Conservation (phyloP, 1,284 basidiomycete species). For the Sparassis latifolia region DNA sequence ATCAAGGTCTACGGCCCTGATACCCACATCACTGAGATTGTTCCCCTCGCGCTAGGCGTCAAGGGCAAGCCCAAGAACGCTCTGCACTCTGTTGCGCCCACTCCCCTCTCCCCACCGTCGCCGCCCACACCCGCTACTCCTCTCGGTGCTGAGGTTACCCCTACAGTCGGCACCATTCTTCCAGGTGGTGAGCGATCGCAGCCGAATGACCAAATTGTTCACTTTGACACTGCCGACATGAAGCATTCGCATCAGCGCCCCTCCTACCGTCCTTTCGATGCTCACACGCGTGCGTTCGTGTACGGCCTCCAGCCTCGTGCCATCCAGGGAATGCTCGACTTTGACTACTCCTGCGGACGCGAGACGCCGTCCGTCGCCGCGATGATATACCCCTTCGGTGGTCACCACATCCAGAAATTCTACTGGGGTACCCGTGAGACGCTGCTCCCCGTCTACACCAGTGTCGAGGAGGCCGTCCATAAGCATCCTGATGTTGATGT, state of each 20-base stretch:
- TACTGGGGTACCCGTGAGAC: constrained; percentile 99
- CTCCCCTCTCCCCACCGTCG: constrained; percentile 29
- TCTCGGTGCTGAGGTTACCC: constrained; percentile 18
- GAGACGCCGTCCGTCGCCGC: constrained; percentile 92
- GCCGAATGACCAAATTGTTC: constrained; percentile 84
- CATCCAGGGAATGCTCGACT: constrained; percentile 99
- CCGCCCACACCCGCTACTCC: constrained; percentile 26
- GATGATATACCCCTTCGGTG: constrained; percentile 99
- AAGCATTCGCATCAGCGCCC: constrained; percentile 47
- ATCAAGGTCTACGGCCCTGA: constrained; percentile 98
- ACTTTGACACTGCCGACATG: constrained; percentile 54
- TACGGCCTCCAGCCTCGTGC: constrained; percentile 98
- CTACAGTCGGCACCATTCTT: constrained; percentile 66
- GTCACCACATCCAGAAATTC: constrained; percentile 99
- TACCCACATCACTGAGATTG: constrained; percentile 98
- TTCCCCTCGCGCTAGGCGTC: constrained; percentile 93
- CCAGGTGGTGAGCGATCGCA: constrained; percentile 80
- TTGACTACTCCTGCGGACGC: constrained; percentile 97
- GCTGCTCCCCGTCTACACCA: constrained; percentile 95
- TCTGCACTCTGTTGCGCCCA: constrained; percentile 33
- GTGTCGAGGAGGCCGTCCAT: constrained; percentile 84
- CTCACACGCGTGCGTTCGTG: constrained; percentile 89
- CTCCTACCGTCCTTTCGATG: constrained; percentile 87
- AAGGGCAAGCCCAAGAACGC: constrained; percentile 37
- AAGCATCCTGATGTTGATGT: constrained; percentile 98